Conservation (phyloP, 768 basidiomycete genomes). For the Coprinellus aureogranulatus region DNA sequence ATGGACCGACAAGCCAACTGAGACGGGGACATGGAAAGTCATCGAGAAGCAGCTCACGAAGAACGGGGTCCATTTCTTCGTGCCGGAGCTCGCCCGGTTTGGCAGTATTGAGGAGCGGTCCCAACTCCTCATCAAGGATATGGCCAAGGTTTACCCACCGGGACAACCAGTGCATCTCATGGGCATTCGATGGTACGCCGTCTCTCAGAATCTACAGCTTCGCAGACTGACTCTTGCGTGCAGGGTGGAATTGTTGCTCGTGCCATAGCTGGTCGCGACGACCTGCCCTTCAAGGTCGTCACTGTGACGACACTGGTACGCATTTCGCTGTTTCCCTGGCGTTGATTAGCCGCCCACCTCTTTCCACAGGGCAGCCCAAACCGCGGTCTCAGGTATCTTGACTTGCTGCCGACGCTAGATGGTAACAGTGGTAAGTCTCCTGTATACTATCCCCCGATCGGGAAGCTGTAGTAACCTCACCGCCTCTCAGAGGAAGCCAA, state of each 20-base stretch:
- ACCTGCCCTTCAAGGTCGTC: slow-evolving; percentile 6
- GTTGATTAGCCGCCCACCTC: neutral
- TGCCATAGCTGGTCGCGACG: neutral
- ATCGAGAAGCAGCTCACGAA: slow-evolving; percentile 8
- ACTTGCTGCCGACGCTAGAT: neutral
- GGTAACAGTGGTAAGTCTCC: neutral
- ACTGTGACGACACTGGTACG: slow-evolving; percentile 12
- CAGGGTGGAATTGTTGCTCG: slow-evolving; percentile 11
- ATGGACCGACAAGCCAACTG: slow-evolving; percentile 7
- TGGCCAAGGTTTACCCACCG: neutral
- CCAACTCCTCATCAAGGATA: neutral
- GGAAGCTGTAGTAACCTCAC: no score
- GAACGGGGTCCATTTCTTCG: slow-evolving; percentile 5
- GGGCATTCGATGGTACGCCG: slow-evolving; percentile 11
- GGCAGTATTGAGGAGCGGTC: slow-evolving; percentile 10
- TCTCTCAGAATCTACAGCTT: neutral
- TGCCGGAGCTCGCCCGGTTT: neutral
- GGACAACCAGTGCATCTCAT: slow-evolving; percentile 10
- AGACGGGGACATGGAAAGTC: slow-evolving; percentile 5
- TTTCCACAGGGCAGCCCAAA: neutral
- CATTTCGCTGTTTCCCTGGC: neutral
- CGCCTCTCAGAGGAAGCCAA: neutral
- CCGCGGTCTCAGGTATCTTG: neutral
- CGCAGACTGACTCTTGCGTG: neutral
- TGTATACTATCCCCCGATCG: neutral